Evolutionary conservation across 352 stramenopile species (phyloP), one percentile per base, ranked within the genome.

Genomic region (Phytophthora pisi): DNA sequence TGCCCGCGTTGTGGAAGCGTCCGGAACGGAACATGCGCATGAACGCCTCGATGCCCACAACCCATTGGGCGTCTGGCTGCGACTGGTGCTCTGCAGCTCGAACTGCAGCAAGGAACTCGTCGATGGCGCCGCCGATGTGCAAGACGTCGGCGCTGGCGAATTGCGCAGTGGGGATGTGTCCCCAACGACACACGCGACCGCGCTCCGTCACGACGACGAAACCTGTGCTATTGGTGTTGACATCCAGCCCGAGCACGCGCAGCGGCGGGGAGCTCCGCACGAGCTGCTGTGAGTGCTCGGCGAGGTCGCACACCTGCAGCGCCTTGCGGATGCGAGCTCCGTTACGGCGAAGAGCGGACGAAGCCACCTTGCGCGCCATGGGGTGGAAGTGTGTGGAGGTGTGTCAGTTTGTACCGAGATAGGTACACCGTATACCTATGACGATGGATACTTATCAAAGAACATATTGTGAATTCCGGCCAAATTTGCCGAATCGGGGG

Each of bases 161-260:
- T 30, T 92, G 75, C 28, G 77, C 50, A 0, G 86, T 96, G 30
- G 78, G 56, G 34, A 96, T 75, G 55, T 89, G 75, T 10, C 85
- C 83, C 77, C 78, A 93, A 34, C 67, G 70, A 57, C 64, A 78
- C 36, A 93, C 68, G 18, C 80, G 77, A 16, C 75, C 80, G 26
- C 58, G 61, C 61, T 84, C 81, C 24, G 79, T 83, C 30, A 96
- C 74, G 18, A 96, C 72, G 2, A 77, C 82, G 40, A 88, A 91
- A 11, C 88, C 88, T 7, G 88, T 95, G 69, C 79, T 93, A 60
- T 85, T 92, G 57, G 88, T 96, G 72, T 96, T 96, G 73, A 94
- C 78, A 62, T 96, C 88, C 11, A 96, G 75, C 0, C 86, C 88
- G 4, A 96, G 80, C 42, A 94, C 75, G 43, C 84, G 85, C 49